phyloP scores from a whole-genome alignment of 1,284 basidiomycete genomes.

The Boletus smithii region DNA sequence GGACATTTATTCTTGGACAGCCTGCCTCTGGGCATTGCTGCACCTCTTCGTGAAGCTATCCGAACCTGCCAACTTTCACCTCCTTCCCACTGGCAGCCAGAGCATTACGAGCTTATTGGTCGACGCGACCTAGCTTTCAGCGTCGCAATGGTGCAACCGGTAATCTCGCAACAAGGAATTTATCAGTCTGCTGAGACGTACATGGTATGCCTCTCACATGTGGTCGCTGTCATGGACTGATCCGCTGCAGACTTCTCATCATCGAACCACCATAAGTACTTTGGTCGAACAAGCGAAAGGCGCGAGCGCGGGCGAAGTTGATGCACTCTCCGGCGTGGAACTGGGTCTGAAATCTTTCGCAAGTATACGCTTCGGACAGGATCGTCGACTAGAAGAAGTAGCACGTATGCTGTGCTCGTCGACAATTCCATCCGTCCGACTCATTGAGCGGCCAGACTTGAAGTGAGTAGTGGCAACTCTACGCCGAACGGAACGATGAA shows the following conservation, averaged over 20 bases:
- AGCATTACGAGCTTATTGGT: constrained; percentile 73
- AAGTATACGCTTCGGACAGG: constrained; percentile 81
- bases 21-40: constrained; percentile 71
- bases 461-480: constrained; percentile 45
- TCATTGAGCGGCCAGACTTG: constrained; percentile 67
- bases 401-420: constrained; percentile 84
- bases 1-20: constrained; percentile 44
- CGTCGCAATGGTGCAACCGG: constrained; percentile 33
- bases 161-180: constrained; percentile 27
- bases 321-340: constrained; percentile 64
- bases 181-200: constrained; percentile 35
- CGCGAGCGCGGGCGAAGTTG: constrained; percentile 51
- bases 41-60: constrained; percentile 81
- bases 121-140: constrained; percentile 71
- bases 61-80: constrained; percentile 79
- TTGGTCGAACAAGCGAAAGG: constrained; percentile 50
- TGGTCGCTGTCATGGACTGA: constrained; percentile 19
- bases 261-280: constrained; percentile 49
- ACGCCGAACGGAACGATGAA: neutral
- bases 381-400: constrained; percentile 83
- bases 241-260: constrained; percentile 35
- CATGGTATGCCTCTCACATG: constrained; percentile 42
- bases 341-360: constrained; percentile 70
- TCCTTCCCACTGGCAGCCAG: constrained; percentile 65
- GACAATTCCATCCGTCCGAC: constrained; percentile 59